These are phyloP conservation scores for Fusarium redolens DNA, from an alignment of 2,329 filamentous ascomycete species.

Conservation along the genomic window DNA sequence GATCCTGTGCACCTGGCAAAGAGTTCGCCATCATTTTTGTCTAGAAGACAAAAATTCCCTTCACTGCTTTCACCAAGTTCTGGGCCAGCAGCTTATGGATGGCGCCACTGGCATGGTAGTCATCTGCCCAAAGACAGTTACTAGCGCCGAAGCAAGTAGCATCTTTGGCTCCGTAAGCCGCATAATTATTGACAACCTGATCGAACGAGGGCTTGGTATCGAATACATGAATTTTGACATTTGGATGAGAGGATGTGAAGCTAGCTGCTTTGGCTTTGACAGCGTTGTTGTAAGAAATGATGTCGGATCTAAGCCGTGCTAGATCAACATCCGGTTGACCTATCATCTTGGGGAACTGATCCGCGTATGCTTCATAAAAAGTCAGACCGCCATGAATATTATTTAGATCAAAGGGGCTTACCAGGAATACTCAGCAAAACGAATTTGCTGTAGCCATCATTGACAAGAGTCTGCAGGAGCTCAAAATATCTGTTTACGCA, in stretches of 20 bases:
- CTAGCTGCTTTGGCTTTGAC: conserved; percentile 7
- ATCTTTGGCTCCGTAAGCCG: conserved; percentile 28
- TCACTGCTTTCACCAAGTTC: conserved; percentile 14
- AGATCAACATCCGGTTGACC: conserved; percentile 20
- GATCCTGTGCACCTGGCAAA: too few species aligned
- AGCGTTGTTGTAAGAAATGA: conserved; percentile 28
- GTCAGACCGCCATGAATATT: neutral
- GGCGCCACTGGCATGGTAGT: conserved; percentile 32
- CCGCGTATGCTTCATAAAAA: conserved; percentile 1
- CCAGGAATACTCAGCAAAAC: conserved; percentile 26
- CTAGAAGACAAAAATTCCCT: neutral
- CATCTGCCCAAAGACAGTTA: conserved; percentile 34
- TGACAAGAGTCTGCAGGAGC: conserved; percentile 21
- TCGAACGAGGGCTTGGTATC: conserved; percentile 29
- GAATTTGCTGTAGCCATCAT: conserved; percentile 21
- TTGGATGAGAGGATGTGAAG: conserved; percentile 13
- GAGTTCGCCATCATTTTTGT: fast-evolving
- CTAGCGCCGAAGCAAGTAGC: conserved; percentile 28
- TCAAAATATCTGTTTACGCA: conserved; percentile 32
- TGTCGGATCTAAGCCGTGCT: conserved; percentile 13
- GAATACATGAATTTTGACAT: conserved; percentile 19
- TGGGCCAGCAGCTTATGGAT: conserved; percentile 35
- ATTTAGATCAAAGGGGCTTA: fast-evolving
- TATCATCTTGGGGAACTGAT: conserved; percentile 29
- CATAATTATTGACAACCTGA: conserved; percentile 8